These are phyloP conservation scores for Penicillium sclerotiorum DNA, from an alignment of 2,329 filamentous ascomycete species.

Conservation along the genomic window DNA sequence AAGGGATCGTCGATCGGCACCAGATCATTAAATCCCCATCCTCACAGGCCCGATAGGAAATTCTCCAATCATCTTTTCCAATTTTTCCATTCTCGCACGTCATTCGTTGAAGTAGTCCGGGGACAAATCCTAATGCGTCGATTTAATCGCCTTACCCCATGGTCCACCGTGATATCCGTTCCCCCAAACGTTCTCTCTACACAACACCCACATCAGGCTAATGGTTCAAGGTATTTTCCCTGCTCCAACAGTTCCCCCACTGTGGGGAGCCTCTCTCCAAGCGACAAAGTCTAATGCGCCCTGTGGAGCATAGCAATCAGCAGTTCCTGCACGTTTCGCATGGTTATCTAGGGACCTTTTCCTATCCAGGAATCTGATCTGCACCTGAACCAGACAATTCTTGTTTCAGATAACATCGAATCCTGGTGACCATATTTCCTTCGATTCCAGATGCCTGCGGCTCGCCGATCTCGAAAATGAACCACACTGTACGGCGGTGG, in stretches of 20 bases:
- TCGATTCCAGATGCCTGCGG: background rate
- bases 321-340: conserved; percentile 9
- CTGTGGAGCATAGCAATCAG: conserved; percentile 6
- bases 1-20: conserved; percentile 10
- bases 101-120: background rate
- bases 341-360: background rate
- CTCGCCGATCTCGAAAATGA: background rate
- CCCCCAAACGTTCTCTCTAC: too few relatives aligned
- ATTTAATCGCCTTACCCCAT: too few relatives aligned
- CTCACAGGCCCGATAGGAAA: background rate
- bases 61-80: background rate
- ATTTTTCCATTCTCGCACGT: background rate
- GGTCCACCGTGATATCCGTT: too few relatives aligned
- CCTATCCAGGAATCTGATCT: conserved; percentile 7
- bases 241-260: background rate
- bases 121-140: background rate
- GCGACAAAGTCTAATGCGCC: background rate
- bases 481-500: background rate
- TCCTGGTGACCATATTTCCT: background rate
- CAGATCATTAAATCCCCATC: background rate
- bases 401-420: background rate
- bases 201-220: too few relatives aligned
- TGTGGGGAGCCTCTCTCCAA: background rate
- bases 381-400: background rate
- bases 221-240: too few relatives aligned